phyloP scores from a whole-genome alignment of 2,329 filamentous ascomycete species.

The Fulvia fulva region DNA sequence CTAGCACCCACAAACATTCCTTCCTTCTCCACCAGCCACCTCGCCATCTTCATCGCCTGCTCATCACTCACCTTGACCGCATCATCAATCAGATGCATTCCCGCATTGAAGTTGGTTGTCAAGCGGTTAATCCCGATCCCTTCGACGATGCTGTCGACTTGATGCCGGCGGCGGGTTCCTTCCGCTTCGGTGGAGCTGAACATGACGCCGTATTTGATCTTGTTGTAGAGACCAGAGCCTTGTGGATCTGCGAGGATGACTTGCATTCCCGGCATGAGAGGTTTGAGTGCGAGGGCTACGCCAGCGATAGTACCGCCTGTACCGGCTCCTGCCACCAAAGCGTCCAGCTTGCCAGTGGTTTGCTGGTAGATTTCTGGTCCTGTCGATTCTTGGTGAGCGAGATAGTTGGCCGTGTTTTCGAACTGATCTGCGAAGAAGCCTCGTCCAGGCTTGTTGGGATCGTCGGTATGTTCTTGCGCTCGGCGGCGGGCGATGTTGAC shows the following conservation, averaged over 20 bases:
- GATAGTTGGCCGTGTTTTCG: slow-evolving; percentile 84
- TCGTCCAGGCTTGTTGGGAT: slow-evolving; percentile 56
- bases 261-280: slow-evolving; percentile 58
- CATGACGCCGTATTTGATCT: slow-evolving; percentile 90
- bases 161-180: slow-evolving; percentile 80
- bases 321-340: slow-evolving; percentile 88
- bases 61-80: slow-evolving; percentile 83
- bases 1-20: slow-evolving; percentile 93
- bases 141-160: slow-evolving; percentile 95
- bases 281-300: slow-evolving; percentile 78
- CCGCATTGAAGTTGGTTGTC: slow-evolving; percentile 89
- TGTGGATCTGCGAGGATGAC: slow-evolving; percentile 90
- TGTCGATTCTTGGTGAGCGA: slow-evolving; percentile 75
- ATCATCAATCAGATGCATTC: slow-evolving; percentile 81
- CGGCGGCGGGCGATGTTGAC: slow-evolving; percentile 83
- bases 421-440: slow-evolving; percentile 98
- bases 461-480: slow-evolving; percentile 67
- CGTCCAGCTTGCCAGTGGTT: slow-evolving; percentile 69
- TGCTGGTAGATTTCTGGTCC: slow-evolving; percentile 87
- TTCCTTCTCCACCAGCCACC: slow-evolving; percentile 92
- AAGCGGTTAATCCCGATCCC: slow-evolving; percentile 92
- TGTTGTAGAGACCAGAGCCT: slow-evolving; percentile 89
- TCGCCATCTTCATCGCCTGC: slow-evolving; percentile 89
- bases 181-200: slow-evolving; percentile 85
- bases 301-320: slow-evolving; percentile 93